These are phyloP conservation scores for Colletotrichum sp. DNA, from an alignment of 2,329 filamentous ascomycete genomes.

Conservation along the genomic window DNA sequence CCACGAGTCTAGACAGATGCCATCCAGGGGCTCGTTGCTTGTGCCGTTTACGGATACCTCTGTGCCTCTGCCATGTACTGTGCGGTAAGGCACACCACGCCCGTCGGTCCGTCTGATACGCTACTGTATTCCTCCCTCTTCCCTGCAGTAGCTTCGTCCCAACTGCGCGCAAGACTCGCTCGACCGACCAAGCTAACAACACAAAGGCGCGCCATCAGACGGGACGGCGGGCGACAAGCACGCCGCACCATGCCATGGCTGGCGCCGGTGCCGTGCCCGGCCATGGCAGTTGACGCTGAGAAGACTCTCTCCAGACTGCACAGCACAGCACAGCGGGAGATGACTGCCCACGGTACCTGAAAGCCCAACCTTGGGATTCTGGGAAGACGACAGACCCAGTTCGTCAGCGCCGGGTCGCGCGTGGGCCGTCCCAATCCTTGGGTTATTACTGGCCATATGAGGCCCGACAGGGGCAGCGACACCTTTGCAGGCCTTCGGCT, in stretches of 20 bases:
- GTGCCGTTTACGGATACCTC: not conserved
- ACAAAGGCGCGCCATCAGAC: not conserved
- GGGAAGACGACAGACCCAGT: not conserved
- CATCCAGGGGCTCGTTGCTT: slow-evolving; percentile 1
- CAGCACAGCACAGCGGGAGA: not conserved
- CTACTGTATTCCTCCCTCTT: slow-evolving; percentile 5
- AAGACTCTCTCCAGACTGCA: not conserved
- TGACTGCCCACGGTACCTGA: not conserved
- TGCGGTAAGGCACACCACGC: not conserved
- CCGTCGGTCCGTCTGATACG: not conserved
- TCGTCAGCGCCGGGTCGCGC: slow-evolving; percentile 3
- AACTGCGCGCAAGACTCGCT: not conserved
- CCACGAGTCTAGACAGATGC: slow-evolving; percentile 9
- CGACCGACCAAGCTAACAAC: not conserved
- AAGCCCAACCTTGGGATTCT: not conserved
- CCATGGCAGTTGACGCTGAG: not conserved
- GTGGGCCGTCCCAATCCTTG: slow-evolving; percentile 17
- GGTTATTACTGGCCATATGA: slow-evolving; percentile 15
- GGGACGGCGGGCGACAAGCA: not conserved
- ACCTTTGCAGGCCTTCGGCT: not conserved
- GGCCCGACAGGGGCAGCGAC: not conserved
- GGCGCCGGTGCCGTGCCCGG: not conserved
- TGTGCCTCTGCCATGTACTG: not conserved
- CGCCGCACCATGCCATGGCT: not conserved
- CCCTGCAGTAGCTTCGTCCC: not conserved